Evolutionary conservation across 441 rosid species (phyloP), one percentile per base, ranked within the genome.

Genomic region (Jatropha podagrica): DNA sequence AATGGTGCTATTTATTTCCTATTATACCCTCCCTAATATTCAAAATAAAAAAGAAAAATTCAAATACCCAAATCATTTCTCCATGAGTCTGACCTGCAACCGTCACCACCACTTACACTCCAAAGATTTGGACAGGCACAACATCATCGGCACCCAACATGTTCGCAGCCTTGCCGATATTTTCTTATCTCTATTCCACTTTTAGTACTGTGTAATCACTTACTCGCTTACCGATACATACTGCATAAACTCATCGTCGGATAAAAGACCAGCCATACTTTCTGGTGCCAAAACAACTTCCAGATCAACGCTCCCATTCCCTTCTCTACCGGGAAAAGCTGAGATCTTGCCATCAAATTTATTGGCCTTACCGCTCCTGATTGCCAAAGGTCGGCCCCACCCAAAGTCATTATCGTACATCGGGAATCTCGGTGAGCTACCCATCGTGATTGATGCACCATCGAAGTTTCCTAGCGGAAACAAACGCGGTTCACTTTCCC

Each of bases 281-380:
- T 79, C 87, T 8, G 96, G 92, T 27, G 95, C 87, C 79, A 95
- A 78, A 68, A 95, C 97, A 4, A 95, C 95, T 82, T 95, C 99
- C 69, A 95, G 86, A 72, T 95, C 99, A 17, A 95, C 91, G 76
- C 91, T 86, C 44, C 99, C 99, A 13, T 86, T 83, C 1, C 89
- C 99, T 81, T 92, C 94, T 70, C 92, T 76, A 0, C 98, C 93
- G 0, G 99, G 99, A 73, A 95, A 95, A 46, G 99, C 99, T 2
- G 99, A 95, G 42, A 95, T 95, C 82, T 95, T 95, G 13, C 99
- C 99, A 69, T 95, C 97, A 73, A 95, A 95, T 49, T 95, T 95
- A 52, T 95, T 95, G 55, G 99, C 95, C 78, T 84, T 81, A 4
- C 99, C 99, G 49, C 99, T 95, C 76, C 99, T 82, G 42, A 95